phyloP scores from a whole-genome alignment of 2,329 filamentous ascomycete species.

The Fusarium xylarioides region DNA sequence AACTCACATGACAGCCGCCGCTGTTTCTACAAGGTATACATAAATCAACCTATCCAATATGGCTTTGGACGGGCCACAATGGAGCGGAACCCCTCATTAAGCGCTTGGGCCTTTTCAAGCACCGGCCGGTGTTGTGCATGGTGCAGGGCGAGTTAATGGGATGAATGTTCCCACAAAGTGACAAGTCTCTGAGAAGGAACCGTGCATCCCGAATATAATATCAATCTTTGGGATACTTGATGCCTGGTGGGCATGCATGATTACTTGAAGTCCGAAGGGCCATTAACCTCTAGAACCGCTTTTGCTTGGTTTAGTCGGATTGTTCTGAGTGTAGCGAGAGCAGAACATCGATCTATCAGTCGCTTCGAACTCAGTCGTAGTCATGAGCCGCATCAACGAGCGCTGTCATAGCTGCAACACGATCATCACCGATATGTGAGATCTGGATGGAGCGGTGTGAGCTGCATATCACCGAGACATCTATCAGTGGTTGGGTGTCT shows the following conservation, averaged over 20 bases:
- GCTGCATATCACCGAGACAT: slow-evolving; percentile 4
- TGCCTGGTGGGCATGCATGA: not conserved
- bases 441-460: slow-evolving; percentile 17
- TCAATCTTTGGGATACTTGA: not conserved
- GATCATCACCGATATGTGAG: not conserved
- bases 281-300: not conserved
- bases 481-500: not conserved
- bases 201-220: not conserved
- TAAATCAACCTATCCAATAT: not conserved
- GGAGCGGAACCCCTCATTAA: slow-evolving; percentile 14
- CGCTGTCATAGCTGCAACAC: slow-evolving; percentile 5
- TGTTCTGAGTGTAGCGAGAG: slow-evolving; percentile 3
- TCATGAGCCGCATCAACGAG: slow-evolving; percentile 16
- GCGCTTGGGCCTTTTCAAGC: slow-evolving; percentile 13
- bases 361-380: not conserved
- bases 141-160: slow-evolving; percentile 6
- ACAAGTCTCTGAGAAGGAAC: slow-evolving; percentile 1
- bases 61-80: slow-evolving; percentile 10
- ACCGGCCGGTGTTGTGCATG: slow-evolving; percentile 26
- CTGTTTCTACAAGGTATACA: slow-evolving; percentile 3
- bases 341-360: slow-evolving; percentile 7
- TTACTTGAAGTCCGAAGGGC: not conserved
- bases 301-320: not conserved
- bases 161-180: not conserved
- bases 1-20: slow-evolving; percentile 22